Percentiles rank a stretch among this genome's conserved stretches.
Evolutionary conservation across 2,329 filamentous ascomycete species (phyloP).

Genomic region (Colletotrichum tabaci): DNA sequence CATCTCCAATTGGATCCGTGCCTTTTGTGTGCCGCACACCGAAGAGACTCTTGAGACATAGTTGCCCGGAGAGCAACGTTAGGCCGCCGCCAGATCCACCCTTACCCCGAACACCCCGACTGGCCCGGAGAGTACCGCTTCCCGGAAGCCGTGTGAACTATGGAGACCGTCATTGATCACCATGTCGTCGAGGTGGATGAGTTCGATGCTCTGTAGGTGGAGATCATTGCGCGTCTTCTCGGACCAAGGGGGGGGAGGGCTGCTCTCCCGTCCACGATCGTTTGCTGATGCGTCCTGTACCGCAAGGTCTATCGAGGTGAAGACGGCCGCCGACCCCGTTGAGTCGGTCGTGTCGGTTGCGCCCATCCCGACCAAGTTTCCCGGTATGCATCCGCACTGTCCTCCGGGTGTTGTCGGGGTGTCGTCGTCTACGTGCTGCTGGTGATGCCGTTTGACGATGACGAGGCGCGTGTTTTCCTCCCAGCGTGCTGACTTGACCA

Average conservation of each 20-base stretch:
- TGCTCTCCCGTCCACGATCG: slow-evolving; percentile 34
- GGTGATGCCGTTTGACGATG: background rate
- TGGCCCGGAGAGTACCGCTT: background rate
- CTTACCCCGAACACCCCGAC: background rate
- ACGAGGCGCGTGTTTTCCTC: background rate
- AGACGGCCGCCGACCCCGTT: slow-evolving; percentile 38
- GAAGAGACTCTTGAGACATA: background rate
- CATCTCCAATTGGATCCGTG: slow-evolving; percentile 30
- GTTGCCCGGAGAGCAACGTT: background rate
- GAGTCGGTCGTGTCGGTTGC: slow-evolving; percentile 30
- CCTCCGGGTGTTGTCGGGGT: background rate
- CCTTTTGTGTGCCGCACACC: slow-evolving; percentile 19
- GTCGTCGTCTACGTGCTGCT: background rate
- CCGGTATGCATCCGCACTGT: slow-evolving; percentile 49
- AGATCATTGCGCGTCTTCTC: slow-evolving; percentile 30
- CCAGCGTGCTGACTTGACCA: slow-evolving; percentile 26
- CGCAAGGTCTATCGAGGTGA: slow-evolving; percentile 57
- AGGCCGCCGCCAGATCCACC: slow-evolving; percentile 9
- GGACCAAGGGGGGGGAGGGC: background rate
- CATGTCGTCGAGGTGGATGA: slow-evolving; percentile 65
- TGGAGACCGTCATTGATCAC: slow-evolving; percentile 53
- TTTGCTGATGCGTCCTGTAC: slow-evolving; percentile 18
- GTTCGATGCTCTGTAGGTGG: slow-evolving; percentile 69
- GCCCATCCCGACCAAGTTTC: slow-evolving; percentile 51
- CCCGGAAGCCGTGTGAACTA: slow-evolving; percentile 2